Percentiles rank a stretch among this genome's conserved stretches.
These are phyloP conservation scores for Colletotrichum lindemuthianum DNA, from an alignment of 2,329 filamentous ascomycete genomes.

Conservation along the genomic window DNA sequence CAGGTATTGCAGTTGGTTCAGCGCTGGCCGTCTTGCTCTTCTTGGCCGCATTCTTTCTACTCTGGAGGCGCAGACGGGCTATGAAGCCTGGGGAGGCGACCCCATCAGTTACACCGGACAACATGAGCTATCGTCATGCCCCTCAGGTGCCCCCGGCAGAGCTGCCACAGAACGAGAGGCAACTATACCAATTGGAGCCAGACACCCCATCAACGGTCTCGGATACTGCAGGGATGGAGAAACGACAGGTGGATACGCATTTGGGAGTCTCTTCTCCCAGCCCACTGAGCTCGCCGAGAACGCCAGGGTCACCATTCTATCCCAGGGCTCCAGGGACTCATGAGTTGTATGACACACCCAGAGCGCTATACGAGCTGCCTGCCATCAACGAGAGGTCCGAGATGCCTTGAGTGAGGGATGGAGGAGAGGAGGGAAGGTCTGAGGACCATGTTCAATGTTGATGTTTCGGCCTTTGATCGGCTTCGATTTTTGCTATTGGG, in stretches of 20 bases:
- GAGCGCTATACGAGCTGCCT: slow-evolving; percentile 24
- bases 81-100: neutral
- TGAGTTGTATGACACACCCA: slow-evolving; percentile 10
- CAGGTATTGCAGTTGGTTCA: slow-evolving; percentile 19
- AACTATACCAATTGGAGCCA: neutral
- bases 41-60: slow-evolving; percentile 9
- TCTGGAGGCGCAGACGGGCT: slow-evolving; percentile 7
- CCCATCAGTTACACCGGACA: too few relatives aligned
- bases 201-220: neutral
- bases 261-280: neutral
- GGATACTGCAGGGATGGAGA: neutral
- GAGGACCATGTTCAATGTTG: neutral
- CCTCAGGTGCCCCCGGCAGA: neutral
- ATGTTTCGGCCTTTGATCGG: too few relatives aligned
- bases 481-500: too few relatives aligned
- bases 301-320: slow-evolving; percentile 5
- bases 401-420: neutral
- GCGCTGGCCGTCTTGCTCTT: neutral
- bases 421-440: neutral
- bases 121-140: neutral
- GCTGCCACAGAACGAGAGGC: slow-evolving; percentile 12
- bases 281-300: slow-evolving; percentile 18
- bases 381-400: slow-evolving; percentile 22
- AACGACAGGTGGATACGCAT: slow-evolving; percentile 3
- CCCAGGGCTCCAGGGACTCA: neutral